Evolutionary conservation across 2,329 filamentous ascomycete genomes (phyloP).

Genomic region (Fusarium transvaalense): DNA sequence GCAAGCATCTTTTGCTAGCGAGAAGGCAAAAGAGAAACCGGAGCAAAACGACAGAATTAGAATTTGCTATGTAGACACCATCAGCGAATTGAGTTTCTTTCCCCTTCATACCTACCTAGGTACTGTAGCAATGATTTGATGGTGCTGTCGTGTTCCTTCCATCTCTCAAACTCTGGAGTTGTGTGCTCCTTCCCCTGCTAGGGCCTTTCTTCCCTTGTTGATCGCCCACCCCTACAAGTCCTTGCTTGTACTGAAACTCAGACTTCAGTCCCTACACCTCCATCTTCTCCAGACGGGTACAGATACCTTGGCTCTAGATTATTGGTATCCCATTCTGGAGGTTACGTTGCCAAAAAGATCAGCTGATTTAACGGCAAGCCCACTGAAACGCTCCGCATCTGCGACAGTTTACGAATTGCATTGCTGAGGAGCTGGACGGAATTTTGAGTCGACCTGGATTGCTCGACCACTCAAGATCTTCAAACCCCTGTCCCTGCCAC

Average conservation of each 20-base stretch:
- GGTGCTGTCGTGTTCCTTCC: slow-evolving; percentile 17
- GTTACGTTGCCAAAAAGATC: slow-evolving; percentile 20
- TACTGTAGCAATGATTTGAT: not conserved
- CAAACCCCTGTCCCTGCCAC: slow-evolving; percentile 26
- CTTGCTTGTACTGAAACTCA: slow-evolving; percentile 19
- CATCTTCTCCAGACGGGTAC: slow-evolving; percentile 2
- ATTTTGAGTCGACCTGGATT: slow-evolving; percentile 48
- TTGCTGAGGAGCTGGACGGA: slow-evolving; percentile 42
- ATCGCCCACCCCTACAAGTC: not conserved
- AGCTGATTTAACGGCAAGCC: slow-evolving; percentile 26
- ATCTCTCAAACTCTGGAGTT: slow-evolving; percentile 2
- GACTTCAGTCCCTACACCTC: slow-evolving; percentile 15
- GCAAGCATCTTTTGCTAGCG: not conserved
- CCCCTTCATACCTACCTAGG: not conserved
- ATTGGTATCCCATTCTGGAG: slow-evolving; percentile 12
- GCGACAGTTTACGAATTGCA: slow-evolving; percentile 21
- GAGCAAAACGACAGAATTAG: not conserved
- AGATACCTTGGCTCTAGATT: slow-evolving; percentile 15
- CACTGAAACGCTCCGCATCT: slow-evolving; percentile 17
- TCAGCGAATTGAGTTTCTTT: not conserved
- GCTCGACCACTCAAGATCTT: slow-evolving; percentile 28
- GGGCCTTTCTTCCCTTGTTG: slow-evolving; percentile 9
- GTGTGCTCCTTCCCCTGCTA: slow-evolving; percentile 7
- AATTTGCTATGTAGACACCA: not conserved
- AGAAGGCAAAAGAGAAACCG: slow-evolving; percentile 1